phyloP scores from a whole-genome alignment of 2,329 filamentous ascomycete genomes.

The Lachnellula arida region DNA sequence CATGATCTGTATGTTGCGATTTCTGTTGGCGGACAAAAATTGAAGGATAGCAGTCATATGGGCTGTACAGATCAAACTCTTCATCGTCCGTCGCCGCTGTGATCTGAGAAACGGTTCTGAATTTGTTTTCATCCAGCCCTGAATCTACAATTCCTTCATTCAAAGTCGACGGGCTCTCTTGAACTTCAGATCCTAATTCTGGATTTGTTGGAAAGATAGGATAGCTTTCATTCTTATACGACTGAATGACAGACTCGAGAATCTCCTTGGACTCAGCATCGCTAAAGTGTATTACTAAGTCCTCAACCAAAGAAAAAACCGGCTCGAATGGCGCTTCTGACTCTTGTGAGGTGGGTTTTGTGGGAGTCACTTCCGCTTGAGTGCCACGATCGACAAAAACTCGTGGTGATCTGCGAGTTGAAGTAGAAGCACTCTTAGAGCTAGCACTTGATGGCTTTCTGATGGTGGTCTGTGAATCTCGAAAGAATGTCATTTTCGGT shows the following conservation, averaged over 20 bases:
- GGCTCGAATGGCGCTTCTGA: conserved; percentile 29
- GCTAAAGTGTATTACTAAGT: conserved; percentile 52
- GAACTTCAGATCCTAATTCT: neutral
- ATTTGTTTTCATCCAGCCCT: neutral
- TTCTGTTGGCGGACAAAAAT: neutral
- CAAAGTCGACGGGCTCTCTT: neutral
- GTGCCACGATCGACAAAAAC: conserved; percentile 39
- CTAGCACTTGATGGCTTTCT: conserved; percentile 23
- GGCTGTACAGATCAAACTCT: conserved; percentile 10
- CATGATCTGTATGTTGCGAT: neutral
- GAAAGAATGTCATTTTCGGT: conserved; percentile 28
- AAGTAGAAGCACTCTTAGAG: neutral
- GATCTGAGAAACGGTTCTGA: conserved; percentile 8
- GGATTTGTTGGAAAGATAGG: conserved; percentile 21
- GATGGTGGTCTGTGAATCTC: conserved; percentile 30
- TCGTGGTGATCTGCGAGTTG: neutral
- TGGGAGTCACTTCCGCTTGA: conserved; percentile 27
- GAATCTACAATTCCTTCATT: neutral
- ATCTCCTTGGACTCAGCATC: conserved; percentile 39
- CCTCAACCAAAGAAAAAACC: conserved; percentile 50
- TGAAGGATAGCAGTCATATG: conserved; percentile 8
- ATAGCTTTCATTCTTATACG: conserved; percentile 40
- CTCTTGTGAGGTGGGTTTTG: neutral
- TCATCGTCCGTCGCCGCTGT: conserved; percentile 11
- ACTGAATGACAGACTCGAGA: conserved; percentile 43